Percentiles rank a stretch among this genome's conserved stretches.
These are phyloP conservation scores for Schoenoplectus triqueter DNA, from an alignment of 202 grass and related monocot species.

Conservation along the genomic window DNA sequence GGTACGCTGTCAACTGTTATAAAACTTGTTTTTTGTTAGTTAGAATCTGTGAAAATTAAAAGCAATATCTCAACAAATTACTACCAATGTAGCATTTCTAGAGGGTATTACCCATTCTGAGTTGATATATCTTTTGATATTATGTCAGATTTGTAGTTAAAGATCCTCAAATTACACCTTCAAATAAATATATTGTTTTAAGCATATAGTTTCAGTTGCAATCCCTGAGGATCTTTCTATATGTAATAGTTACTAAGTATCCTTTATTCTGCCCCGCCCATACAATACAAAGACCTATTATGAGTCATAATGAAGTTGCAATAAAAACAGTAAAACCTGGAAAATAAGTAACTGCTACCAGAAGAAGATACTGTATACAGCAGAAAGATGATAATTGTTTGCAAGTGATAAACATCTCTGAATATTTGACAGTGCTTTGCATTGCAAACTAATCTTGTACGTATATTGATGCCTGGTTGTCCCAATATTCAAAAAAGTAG, in stretches of 20 bases:
- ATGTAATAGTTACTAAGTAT: not conserved
- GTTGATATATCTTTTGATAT: not conserved
- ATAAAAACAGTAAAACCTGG: slow-evolving; percentile 1
- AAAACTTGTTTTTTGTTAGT: slow-evolving; percentile 17
- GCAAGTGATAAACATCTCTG: slow-evolving; percentile 33
- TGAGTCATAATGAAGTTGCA: not conserved
- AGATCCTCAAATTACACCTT: not conserved
- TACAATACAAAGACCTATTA: not conserved
- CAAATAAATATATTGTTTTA: not conserved
- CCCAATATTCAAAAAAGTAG: slow-evolving; percentile 22
- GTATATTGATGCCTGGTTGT: slow-evolving; percentile 19
- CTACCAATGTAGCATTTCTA: not conserved
- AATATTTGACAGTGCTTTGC: not conserved
- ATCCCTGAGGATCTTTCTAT: not conserved
- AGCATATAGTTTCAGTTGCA: not conserved
- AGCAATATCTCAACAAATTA: not conserved
- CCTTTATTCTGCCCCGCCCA: not conserved
- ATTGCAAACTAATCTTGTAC: slow-evolving; percentile 22
- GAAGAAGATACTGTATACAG: slow-evolving; percentile 4
- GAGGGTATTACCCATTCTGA: not conserved
- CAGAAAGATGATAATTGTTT: slow-evolving; percentile 18
- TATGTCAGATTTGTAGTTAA: slow-evolving; percentile 1
- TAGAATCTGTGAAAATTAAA: slow-evolving; percentile 19
- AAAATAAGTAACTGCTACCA: not conserved
- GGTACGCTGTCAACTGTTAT: slow-evolving; percentile 90